These are phyloP conservation scores for Fusarium vanettenii DNA, from an alignment of 2,329 filamentous ascomycete genomes.

Conservation along the genomic window DNA sequence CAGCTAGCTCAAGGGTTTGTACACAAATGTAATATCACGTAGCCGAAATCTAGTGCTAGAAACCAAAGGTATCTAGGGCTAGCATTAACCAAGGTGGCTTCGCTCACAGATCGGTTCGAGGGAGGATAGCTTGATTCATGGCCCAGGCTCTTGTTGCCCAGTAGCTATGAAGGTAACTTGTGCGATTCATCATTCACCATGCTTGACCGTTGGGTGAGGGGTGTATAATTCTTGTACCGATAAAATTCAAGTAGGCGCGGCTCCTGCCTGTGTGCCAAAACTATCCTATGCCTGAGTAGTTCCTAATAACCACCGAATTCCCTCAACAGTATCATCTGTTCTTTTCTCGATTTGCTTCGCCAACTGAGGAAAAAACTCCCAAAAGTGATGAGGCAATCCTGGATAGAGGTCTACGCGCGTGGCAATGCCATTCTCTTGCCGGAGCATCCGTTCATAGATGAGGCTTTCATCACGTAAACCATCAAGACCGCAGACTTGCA, in stretches of 20 bases:
- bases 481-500: slow-evolving; percentile 1
- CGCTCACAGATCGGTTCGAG: not conserved
- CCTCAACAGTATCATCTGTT: not conserved
- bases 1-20: not conserved
- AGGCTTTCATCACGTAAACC: not conserved
- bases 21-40: not conserved
- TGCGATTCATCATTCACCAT: not conserved
- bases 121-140: not conserved
- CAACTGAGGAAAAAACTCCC: not conserved
- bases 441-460: not conserved
- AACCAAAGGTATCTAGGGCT: not conserved
- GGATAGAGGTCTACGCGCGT: not conserved
- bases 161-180: not conserved
- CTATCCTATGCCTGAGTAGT: not conserved
- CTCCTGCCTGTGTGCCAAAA: not conserved
- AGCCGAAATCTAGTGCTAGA: no score
- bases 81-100: not conserved
- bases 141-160: not conserved
- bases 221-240: not conserved
- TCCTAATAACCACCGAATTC: not conserved
- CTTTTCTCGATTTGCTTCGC: not conserved
- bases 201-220: not conserved
- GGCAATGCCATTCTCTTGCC: not conserved
- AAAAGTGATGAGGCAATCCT: not conserved
- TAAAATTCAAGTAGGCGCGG: not conserved